Evolutionary conservation across 2,329 filamentous ascomycete species (phyloP), one percentile per base, ranked within the genome.

Genomic region (Phaeosphaeria sp.): DNA sequence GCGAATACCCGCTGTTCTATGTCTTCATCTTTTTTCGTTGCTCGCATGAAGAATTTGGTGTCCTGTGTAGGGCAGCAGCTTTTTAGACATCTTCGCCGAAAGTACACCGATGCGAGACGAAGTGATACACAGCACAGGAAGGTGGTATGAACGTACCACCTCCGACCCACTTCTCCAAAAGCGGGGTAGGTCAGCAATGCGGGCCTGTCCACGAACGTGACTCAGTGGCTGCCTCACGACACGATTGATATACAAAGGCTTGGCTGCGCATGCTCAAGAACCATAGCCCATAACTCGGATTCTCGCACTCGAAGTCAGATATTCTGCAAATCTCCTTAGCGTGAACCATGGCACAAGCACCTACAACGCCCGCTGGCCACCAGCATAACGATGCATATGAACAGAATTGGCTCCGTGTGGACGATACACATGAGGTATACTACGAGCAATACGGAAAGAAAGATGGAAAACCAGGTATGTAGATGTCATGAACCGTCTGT

Each of bases 371-470:
- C 13, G 36, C 36, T 39, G 36, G 36, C 15, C 36, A 39, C 15
- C 36, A 39, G 36, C 36, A 39, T 15, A 15, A 39, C 20, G 57
- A 49, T 46, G 73, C 69, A 44, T 74, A 78, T 59, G 59, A 61
- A 7, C 76, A 78, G 47, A 63, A 66, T 13, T 69, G 64, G 53
- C 62, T 79, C 17, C 48, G 64, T 22, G 75, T 78, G 6, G 69
- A 76, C 47, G 65, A 71, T 3, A 65, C 74, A 17, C 78, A 80
- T 51, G 68, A 66, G 43, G 53, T 79, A 8, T 72, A 76, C 61
- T 80, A 79, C 60, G 71, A 74, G 45, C 77, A 80, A 57, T 78
- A 77, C 59, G 78, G 78, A 30, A 74, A 73, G 15, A 64, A 57
- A 17, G 69, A 77, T 46, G 77, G 76, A 24, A 78, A 77, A 51